Percentiles rank a stretch among this genome's conserved stretches.
Conservation (phyloP, 495 filamentous ascomycete species). For the Peziza echinospora region DNA sequence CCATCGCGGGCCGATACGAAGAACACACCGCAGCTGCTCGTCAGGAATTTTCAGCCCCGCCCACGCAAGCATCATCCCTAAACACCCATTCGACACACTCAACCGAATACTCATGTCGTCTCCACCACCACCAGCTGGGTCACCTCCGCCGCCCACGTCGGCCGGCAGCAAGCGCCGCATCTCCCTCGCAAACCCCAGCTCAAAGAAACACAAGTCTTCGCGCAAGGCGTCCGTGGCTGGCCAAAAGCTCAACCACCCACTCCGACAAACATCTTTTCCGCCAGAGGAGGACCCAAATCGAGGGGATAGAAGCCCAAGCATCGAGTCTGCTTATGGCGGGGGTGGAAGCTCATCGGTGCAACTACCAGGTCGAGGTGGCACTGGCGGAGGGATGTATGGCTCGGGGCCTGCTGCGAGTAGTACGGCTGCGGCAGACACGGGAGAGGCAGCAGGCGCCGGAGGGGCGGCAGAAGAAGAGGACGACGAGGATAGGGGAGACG, state of each 20-base stretch:
- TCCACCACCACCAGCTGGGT: slow-evolving; percentile 8
- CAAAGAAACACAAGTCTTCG: slow-evolving; percentile 16
- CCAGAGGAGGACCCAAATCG: background rate
- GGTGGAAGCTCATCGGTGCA: too few relatives aligned
- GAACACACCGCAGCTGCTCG: too few relatives aligned
- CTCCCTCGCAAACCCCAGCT: slow-evolving; percentile 6
- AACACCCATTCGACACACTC: too few relatives aligned
- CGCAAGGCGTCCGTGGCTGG: slow-evolving; percentile 1
- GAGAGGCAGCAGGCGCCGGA: slow-evolving; percentile 12
- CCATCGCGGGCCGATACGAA: too few relatives aligned
- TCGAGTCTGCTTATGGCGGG: too few relatives aligned
- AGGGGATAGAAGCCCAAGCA: slow-evolving; percentile 23
- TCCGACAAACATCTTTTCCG: slow-evolving; percentile 3
- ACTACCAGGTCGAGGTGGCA: background rate
- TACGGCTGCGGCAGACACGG: slow-evolving; percentile 8
- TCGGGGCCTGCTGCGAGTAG: slow-evolving; percentile 22
- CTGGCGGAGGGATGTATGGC: background rate
- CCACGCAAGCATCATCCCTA: too few relatives aligned
- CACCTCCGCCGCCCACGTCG: slow-evolving; percentile 5
- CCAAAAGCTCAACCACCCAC: slow-evolving; percentile 1
- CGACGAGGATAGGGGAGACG: slow-evolving; percentile 38
- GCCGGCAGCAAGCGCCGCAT: slow-evolving; percentile 15
- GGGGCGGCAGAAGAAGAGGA: slow-evolving; percentile 30
- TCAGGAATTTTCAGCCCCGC: too few relatives aligned
- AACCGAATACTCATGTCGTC: too few relatives aligned